phyloP scores from a whole-genome alignment of 2,329 filamentous ascomycete genomes.

The Cladosporium sp. region DNA sequence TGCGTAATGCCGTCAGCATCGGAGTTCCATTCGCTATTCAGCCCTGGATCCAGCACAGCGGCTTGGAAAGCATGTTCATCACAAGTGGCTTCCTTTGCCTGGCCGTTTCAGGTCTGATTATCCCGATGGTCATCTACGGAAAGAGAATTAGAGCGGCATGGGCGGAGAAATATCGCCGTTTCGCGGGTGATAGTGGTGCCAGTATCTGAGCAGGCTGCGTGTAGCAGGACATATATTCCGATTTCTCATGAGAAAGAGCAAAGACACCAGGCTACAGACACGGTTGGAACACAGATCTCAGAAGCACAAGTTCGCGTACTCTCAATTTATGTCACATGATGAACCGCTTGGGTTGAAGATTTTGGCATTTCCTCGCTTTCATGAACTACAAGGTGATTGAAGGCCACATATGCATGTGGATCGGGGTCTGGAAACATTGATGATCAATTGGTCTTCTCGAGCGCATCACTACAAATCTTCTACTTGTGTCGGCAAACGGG shows the following conservation, averaged over 20 bases:
- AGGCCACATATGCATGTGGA: not conserved
- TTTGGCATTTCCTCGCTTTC: not conserved
- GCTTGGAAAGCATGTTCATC: constrained; percentile 25
- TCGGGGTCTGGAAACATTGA: not conserved
- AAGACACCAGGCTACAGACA: not conserved
- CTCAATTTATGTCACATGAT: not conserved
- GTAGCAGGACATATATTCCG: not conserved
- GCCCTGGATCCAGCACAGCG: constrained; percentile 24
- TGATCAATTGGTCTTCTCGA: not conserved
- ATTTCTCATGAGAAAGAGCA: not conserved
- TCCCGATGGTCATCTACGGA: not conserved
- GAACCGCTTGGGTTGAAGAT: not conserved
- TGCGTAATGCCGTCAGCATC: constrained; percentile 26
- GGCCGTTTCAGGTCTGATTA: not conserved
- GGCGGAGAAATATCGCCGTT: not conserved
- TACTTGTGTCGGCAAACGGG: not conserved
- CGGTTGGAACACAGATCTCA: not conserved
- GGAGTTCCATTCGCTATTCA: constrained; percentile 26
- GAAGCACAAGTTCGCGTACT: not conserved
- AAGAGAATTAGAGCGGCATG: not conserved
- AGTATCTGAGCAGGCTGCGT: not conserved
- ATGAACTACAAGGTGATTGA: not conserved
- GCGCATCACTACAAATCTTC: not conserved
- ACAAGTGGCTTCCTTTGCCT: not conserved
- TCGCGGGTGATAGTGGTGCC: not conserved